Conservation (phyloP, 2,329 filamentous ascomycete species). For the Coniochaeta hoffmannii region DNA sequence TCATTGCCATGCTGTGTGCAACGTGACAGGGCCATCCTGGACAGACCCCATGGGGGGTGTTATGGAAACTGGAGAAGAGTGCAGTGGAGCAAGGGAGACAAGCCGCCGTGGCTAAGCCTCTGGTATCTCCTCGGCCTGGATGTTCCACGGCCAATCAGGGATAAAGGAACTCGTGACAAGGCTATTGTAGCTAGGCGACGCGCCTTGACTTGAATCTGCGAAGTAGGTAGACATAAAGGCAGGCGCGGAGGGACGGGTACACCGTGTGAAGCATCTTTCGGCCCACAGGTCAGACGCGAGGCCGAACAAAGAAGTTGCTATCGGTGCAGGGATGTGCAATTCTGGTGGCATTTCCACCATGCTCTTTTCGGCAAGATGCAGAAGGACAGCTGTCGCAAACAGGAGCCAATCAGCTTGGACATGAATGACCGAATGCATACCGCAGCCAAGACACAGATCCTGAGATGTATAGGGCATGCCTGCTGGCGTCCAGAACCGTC, state of each 20-base stretch:
- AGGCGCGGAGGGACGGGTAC: too few relatives aligned
- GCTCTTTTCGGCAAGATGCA: neutral
- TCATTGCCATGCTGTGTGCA: neutral
- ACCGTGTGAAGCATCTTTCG: neutral
- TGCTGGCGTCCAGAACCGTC: neutral
- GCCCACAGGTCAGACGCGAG: neutral
- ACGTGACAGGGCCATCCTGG: neutral
- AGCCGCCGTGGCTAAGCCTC: neutral
- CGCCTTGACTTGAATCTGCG: neutral
- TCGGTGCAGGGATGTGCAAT: neutral
- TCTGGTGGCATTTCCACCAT: neutral
- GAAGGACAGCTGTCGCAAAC: neutral
- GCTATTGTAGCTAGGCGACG: neutral
- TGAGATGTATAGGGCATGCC: neutral
- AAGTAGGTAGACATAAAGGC: neutral
- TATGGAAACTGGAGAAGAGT: neutral
- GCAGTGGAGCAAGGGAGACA: neutral
- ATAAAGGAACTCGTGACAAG: neutral
- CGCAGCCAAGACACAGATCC: neutral
- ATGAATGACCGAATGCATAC: neutral
- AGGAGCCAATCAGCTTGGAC: conserved; percentile 1
- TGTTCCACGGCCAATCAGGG: neutral
- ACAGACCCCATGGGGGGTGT: neutral
- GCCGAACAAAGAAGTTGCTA: neutral
- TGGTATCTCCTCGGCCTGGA: neutral